These are phyloP conservation scores for Penicillium sp. DNA, from an alignment of 2,329 filamentous ascomycete species.

Conservation along the genomic window DNA sequence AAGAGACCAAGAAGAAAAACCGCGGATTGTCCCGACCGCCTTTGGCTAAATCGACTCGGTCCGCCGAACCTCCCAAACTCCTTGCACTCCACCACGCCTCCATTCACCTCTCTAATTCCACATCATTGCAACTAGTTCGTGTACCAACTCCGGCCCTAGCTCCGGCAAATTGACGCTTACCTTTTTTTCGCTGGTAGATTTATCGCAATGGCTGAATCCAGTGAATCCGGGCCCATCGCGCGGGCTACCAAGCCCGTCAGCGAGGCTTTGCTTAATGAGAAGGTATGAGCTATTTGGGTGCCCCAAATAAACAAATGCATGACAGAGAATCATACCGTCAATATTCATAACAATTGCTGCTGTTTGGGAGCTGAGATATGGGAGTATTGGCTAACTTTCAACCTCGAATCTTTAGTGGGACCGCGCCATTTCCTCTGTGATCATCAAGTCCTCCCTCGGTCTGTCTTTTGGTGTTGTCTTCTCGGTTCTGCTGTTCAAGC, in stretches of 20 bases:
- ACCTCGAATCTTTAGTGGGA: conserved; percentile 70
- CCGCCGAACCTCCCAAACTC: conserved; percentile 20
- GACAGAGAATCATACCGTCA: neutral
- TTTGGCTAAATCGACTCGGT: conserved; percentile 32
- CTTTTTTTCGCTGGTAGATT: conserved; percentile 15
- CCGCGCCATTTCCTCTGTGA: conserved; percentile 92
- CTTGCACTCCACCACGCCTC: conserved; percentile 23
- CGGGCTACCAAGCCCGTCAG: conserved; percentile 78
- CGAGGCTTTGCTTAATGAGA: conserved; percentile 97
- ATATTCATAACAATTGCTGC: neutral
- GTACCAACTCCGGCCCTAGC: neutral
- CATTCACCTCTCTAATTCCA: conserved; percentile 20
- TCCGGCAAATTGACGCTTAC: conserved; percentile 15
- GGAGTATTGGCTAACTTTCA: conserved; percentile 18
- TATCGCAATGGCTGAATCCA: conserved; percentile 56
- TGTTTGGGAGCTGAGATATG: neutral
- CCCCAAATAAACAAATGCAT: neutral
- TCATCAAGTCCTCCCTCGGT: conserved; percentile 94
- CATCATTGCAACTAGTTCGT: conserved; percentile 15
- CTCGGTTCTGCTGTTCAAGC: conserved; percentile 96
- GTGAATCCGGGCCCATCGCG: conserved; percentile 58
- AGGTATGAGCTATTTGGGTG: conserved; percentile 60
- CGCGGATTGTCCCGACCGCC: conserved; percentile 42
- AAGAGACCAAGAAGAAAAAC: conserved; percentile 26
- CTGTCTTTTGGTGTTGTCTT: conserved; percentile 98